phyloP scores from a whole-genome alignment of 169 alveolate genomes.

The Cryptosporidium muris region DNA sequence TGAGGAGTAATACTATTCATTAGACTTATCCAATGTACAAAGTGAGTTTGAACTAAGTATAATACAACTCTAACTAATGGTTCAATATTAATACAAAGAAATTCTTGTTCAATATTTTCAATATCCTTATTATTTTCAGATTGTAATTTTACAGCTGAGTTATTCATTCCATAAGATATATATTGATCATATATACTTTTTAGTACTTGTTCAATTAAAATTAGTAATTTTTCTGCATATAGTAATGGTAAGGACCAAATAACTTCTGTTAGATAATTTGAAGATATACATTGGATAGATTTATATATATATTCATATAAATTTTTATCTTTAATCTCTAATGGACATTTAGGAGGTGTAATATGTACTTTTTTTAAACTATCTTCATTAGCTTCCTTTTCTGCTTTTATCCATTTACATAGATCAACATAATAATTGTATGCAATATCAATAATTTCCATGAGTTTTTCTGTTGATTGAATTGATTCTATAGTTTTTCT shows the following conservation, averaged over 20 bases:
- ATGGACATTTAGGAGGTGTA: constrained; percentile 74
- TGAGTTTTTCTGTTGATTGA: constrained; percentile 81
- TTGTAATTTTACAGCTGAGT: neutral
- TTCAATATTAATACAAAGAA: constrained; percentile 17
- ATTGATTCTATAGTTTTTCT: constrained; percentile 82
- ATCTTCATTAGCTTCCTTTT: constrained; percentile 61
- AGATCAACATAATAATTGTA: constrained; percentile 72
- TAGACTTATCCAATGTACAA: constrained; percentile 52
- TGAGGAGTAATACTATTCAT: constrained; percentile 39
- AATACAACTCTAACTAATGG: constrained; percentile 45
- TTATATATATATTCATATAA: constrained; percentile 73
- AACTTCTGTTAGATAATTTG: constrained; percentile 74
- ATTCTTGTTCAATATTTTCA: neutral
- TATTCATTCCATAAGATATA: too few species aligned
- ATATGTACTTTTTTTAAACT: neutral
- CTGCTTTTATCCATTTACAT: constrained; percentile 33
- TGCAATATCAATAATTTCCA: constrained; percentile 75
- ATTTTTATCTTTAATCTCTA: constrained; percentile 72
- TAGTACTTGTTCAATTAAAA: constrained; percentile 71
- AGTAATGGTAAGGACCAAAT: constrained; percentile 77
- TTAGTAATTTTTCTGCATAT: constrained; percentile 77
- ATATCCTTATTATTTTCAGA: neutral
- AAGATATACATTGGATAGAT: constrained; percentile 72
- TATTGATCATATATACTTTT: constrained; percentile 64
- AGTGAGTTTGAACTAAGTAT: constrained; percentile 52